phyloP scores from a whole-genome alignment of 164 flowering plant species.

The Cinnamomum chago region DNA sequence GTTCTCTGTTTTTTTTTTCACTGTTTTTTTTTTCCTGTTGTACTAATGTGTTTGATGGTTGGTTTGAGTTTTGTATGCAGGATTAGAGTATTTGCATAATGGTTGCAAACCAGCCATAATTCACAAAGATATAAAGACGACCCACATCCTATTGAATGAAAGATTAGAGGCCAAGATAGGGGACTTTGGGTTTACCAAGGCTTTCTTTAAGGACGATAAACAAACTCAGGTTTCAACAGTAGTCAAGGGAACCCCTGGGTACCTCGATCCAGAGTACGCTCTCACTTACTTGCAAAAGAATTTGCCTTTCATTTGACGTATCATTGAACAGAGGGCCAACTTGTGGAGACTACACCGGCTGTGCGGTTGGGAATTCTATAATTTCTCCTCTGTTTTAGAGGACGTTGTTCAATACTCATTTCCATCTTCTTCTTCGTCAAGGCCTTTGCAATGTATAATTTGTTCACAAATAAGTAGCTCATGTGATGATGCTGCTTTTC shows the following conservation, averaged over 20 bases:
- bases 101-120: conserved; percentile 50
- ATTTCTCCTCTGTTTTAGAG: too few relatives aligned
- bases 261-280: conserved; percentile 61
- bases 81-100: conserved; percentile 48
- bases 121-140: conserved; percentile 48
- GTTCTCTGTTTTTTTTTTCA: neutral
- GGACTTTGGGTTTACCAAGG: conserved; percentile 48
- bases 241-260: conserved; percentile 48
- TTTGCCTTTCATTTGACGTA: too few relatives aligned
- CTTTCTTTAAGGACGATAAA: conserved; percentile 24
- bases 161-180: conserved; percentile 45
- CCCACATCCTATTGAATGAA: conserved; percentile 43
- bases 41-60: neutral
- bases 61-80: conserved; percentile 18
- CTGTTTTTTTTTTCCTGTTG: neutral
- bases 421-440: too few relatives aligned
- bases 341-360: too few relatives aligned
- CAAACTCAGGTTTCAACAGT: conserved; percentile 24
- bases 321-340: too few relatives aligned
- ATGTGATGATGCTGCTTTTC: too few relatives aligned
- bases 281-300: neutral
- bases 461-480: too few relatives aligned
- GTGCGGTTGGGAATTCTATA: too few relatives aligned
- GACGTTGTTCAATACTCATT: too few relatives aligned
- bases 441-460: too few relatives aligned